Conservation (phyloP, 352 stramenopile genomes). For the Globisporangium polare region DNA sequence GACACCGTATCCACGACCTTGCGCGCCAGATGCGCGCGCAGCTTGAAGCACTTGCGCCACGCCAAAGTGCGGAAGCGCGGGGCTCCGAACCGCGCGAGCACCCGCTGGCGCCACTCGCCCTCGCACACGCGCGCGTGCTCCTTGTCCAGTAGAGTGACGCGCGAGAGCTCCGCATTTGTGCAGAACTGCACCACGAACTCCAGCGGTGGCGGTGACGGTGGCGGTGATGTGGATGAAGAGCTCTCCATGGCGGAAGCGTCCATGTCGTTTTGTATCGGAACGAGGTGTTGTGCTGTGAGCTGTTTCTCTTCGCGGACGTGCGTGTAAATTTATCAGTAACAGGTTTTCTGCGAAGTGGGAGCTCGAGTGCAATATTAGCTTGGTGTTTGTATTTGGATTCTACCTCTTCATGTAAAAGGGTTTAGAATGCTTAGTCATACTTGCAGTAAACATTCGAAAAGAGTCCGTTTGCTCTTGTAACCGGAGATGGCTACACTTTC, state of each 20-base stretch:
- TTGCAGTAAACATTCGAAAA: too few species aligned
- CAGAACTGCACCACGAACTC: conserved; percentile 55
- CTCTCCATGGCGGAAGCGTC: neutral
- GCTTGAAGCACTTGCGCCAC: conserved; percentile 63
- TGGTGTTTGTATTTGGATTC: neutral
- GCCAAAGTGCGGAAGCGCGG: conserved; percentile 44
- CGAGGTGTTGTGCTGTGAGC: too few species aligned
- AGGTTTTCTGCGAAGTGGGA: neutral
- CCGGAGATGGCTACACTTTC: too few species aligned
- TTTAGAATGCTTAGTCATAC: too few species aligned
- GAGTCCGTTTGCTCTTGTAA: too few species aligned
- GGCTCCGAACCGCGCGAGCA: conserved; percentile 43
- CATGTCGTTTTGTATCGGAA: conserved; percentile 1
- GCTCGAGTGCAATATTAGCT: neutral
- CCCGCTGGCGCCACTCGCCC: conserved; percentile 57
- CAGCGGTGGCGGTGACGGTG: neutral
- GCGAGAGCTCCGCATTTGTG: conserved; percentile 34
- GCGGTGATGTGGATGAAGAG: too few species aligned
- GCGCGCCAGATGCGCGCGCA: conserved; percentile 58
- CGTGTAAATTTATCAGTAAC: neutral
- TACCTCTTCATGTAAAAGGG: too few species aligned
- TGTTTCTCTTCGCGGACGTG: neutral
- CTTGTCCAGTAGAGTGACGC: conserved; percentile 39
- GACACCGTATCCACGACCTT: conserved; percentile 56
- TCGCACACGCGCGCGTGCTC: conserved; percentile 46